Percentiles rank a stretch among this genome's conserved stretches.
Evolutionary conservation across 2,329 filamentous ascomycete genomes (phyloP).

Genomic region (Teratosphaeria nubilosa): DNA sequence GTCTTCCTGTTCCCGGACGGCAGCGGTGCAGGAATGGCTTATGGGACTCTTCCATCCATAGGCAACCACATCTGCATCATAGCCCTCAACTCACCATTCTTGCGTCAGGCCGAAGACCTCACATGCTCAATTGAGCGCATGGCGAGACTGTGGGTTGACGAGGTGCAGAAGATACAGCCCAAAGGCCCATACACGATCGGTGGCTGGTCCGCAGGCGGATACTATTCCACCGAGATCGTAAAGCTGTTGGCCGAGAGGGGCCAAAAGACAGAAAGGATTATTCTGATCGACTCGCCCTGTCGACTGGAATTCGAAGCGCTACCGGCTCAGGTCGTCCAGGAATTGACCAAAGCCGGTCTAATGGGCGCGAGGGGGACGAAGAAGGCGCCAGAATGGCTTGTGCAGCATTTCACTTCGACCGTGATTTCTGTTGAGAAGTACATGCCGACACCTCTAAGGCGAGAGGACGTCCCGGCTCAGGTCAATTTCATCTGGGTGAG

Average conservation of each 20-base stretch:
- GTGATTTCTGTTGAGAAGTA: constrained; percentile 21
- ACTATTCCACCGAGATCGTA: constrained; percentile 46
- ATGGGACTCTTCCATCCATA: constrained; percentile 30
- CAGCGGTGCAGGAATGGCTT: constrained; percentile 36
- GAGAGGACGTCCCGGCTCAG: constrained; percentile 13
- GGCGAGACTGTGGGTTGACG: constrained; percentile 17
- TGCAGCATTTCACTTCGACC: constrained; percentile 21
- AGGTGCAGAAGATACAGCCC: constrained; percentile 35
- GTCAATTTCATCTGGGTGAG: constrained; percentile 23
- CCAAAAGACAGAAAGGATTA: constrained; percentile 18
- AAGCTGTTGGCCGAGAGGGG: constrained; percentile 15
- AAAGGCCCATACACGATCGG: constrained; percentile 53
- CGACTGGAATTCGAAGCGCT: constrained; percentile 17
- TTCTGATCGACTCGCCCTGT: constrained; percentile 23
- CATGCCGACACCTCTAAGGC: constrained; percentile 14
- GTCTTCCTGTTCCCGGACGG: constrained; percentile 37
- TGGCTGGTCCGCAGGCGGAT: constrained; percentile 70
- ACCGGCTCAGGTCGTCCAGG: constrained; percentile 16
- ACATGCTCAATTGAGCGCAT: constrained; percentile 21
- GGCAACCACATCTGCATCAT: constrained; percentile 41
- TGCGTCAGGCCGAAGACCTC: constrained; percentile 18
- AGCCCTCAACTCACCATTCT: constrained; percentile 23
- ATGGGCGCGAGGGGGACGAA: constrained; percentile 18
- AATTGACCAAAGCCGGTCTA: constrained; percentile 17
- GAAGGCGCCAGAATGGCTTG: constrained; percentile 22